Evolutionary conservation across 2,329 filamentous ascomycete species (phyloP).

Genomic region (Colletotrichum chlorophyti): DNA sequence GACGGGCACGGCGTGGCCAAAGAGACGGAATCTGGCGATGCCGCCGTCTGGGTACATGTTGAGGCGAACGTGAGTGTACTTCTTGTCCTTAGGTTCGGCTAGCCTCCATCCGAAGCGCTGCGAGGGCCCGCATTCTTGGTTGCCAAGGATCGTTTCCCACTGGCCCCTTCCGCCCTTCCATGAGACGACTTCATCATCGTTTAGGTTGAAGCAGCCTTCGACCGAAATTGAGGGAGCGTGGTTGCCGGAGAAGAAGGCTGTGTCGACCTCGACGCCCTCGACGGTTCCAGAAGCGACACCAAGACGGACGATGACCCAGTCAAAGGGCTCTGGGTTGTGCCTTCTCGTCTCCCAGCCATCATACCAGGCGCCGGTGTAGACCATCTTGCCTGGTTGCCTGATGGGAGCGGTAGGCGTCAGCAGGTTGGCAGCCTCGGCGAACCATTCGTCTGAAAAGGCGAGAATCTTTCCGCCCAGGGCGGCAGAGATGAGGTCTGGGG

Average conservation of each 20-base stretch:
- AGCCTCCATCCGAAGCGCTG: constrained; percentile 79
- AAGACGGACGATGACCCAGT: constrained; percentile 71
- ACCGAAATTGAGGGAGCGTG: constrained; percentile 82
- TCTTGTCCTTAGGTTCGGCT: constrained; percentile 62
- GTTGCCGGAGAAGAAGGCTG: constrained; percentile 82
- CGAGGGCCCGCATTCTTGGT: constrained; percentile 76
- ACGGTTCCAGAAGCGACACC: constrained; percentile 76
- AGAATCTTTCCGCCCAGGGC: constrained; percentile 69
- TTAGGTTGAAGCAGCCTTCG: constrained; percentile 73
- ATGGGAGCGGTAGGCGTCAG: constrained; percentile 69
- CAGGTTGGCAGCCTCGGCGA: constrained; percentile 70
- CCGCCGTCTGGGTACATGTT: constrained; percentile 89
- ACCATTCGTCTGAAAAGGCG: constrained; percentile 73
- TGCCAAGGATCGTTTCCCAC: constrained; percentile 76
- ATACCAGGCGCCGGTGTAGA: constrained; percentile 74
- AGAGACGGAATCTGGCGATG: constrained; percentile 81
- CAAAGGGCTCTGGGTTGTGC: constrained; percentile 69
- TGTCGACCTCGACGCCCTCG: constrained; percentile 80
- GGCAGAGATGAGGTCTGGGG: constrained; percentile 66
- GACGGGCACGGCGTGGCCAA: constrained; percentile 77
- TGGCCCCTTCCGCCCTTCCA: constrained; percentile 65
- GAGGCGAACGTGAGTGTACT: constrained; percentile 80
- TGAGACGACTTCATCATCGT: constrained; percentile 68
- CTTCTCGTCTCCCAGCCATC: constrained; percentile 74
- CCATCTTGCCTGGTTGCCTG: constrained; percentile 70